Evolutionary conservation across 805 yeast species (phyloP), one percentile per base, ranked within the genome.

Genomic region (Candida manassasensis): DNA sequence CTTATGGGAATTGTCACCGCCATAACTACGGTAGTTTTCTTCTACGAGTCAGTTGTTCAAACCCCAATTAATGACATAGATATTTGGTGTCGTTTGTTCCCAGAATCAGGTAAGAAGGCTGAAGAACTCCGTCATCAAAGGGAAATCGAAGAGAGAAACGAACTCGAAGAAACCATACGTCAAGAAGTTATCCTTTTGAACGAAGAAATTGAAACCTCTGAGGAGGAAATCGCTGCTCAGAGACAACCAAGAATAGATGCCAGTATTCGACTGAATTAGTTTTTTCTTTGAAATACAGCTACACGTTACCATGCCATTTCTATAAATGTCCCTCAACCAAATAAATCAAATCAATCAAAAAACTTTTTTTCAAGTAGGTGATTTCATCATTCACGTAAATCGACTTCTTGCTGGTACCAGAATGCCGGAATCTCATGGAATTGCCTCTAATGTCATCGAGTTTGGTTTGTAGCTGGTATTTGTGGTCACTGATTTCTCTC

Each of bases 1-100:
- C 47, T 73, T 17, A 52, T 70, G 60, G 77, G 77, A 16, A 39
- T 73, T 11, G 59, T 63, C n/a, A 52, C 69, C 0, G 35, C 59
- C 29, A 34, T 73, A 5, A 40, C 67, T 26, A 42, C 50, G 4
- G 29, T 65, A 2, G 35, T 71, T 11, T 52, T 59, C 29, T 34
- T 58, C 2, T 72, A 52, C 49, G 77, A 72, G 41, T 52, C 63
- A 21, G 43, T 55, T 3, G 57, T 57, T 1, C 51, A 49, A 6
- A 48, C 57, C 1, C 65, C 67, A 2, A 39, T 12, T 22, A 22
- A 26, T 6, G 27, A 26, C 5, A 18, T 12, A 39, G 42, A 29
- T 32, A 41, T 30, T 12, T 30, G 25, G 26, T 30, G 32, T 15
- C 11, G 17, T 12, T 16, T 21, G 19, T 31, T 26, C 26, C 32